These are phyloP conservation scores for Pythium utonaiense DNA, from an alignment of 352 stramenopile genomes.

Conservation along the genomic window DNA sequence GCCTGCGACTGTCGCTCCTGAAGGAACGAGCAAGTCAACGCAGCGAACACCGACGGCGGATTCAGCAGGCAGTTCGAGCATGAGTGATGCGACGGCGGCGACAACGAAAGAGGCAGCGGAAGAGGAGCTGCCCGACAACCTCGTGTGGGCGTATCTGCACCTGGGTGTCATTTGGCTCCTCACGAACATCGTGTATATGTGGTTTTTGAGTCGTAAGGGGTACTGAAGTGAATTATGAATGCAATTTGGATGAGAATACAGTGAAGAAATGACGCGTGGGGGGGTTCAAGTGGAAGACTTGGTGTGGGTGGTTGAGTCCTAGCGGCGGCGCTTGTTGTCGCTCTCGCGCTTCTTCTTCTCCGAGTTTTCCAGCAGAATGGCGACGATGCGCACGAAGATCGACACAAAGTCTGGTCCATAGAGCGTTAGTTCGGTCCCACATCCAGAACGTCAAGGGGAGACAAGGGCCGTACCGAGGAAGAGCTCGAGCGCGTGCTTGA, in stretches of 20 bases:
- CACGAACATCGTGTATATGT: slow-evolving; percentile 26
- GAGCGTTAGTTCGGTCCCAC: slow-evolving; percentile 1
- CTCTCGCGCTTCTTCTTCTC: slow-evolving; percentile 46
- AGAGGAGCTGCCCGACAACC: slow-evolving; percentile 14
- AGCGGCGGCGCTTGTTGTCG: slow-evolving; percentile 25
- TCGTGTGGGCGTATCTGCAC: slow-evolving; percentile 21
- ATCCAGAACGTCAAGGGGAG: not conserved
- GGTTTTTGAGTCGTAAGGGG: slow-evolving; percentile 20
- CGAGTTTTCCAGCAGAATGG: slow-evolving; percentile 74
- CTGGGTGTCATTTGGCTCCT: slow-evolving; percentile 24
- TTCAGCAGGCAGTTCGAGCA: not conserved
- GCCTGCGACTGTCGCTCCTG: not conserved
- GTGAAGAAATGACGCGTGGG: not conserved
- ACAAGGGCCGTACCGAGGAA: slow-evolving; percentile 63
- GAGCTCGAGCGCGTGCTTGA: slow-evolving; percentile 79
- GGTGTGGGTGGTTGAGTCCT: no score
- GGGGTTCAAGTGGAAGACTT: no score
- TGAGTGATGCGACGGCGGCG: not conserved
- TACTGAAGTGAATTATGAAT: not conserved
- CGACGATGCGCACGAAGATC: slow-evolving; percentile 86
- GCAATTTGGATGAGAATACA: slow-evolving; percentile 1
- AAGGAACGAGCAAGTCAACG: not conserved
- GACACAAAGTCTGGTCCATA: slow-evolving; percentile 68
- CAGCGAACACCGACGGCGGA: not conserved
- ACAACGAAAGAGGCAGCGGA: not conserved